These are phyloP conservation scores for Lepidium sativum DNA, from an alignment of 345 rosid species.

Conservation along the genomic window DNA sequence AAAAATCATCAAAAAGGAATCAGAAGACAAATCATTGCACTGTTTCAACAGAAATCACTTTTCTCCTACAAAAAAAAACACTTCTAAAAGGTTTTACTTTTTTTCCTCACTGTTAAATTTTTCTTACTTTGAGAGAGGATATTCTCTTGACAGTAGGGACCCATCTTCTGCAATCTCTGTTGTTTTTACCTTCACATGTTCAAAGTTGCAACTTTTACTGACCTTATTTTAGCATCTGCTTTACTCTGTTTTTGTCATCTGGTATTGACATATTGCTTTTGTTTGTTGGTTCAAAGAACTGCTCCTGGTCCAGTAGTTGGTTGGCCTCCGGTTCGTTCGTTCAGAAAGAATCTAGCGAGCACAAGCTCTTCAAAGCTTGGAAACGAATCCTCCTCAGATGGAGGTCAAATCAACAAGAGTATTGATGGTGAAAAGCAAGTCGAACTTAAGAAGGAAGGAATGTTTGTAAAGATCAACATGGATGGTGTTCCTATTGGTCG, in stretches of 20 bases:
- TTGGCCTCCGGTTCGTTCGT: constrained; percentile 97
- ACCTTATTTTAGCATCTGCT: neutral
- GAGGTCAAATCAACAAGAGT: constrained; percentile 27
- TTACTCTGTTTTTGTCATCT: neutral
- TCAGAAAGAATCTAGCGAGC: constrained; percentile 80
- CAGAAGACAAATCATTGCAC: constrained; percentile 34
- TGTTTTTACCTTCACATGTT: constrained; percentile 10
- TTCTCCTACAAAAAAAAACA: constrained; percentile 27
- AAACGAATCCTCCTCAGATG: constrained; percentile 37
- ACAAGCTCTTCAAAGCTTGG: constrained; percentile 51
- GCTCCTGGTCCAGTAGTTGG: constrained; percentile 98
- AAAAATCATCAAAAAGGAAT: constrained; percentile 22
- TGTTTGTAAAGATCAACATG: constrained; percentile 96
- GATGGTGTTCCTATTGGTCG: constrained; percentile 96
- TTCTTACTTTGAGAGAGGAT: constrained; percentile 29
- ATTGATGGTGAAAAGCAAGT: constrained; percentile 26
- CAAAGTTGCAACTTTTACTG: neutral
- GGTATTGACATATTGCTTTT: constrained; percentile 2
- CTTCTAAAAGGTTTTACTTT: constrained; percentile 31
- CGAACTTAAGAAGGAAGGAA: constrained; percentile 33
- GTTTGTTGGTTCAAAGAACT: constrained; percentile 34
- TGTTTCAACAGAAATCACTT: constrained; percentile 32
- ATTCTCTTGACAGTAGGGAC: constrained; percentile 34
- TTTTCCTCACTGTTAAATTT: constrained; percentile 32
- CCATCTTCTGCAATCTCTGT: constrained; percentile 26